Conservation (phyloP, 164 flowering plant genomes). For the Buxus sempervirens region DNA sequence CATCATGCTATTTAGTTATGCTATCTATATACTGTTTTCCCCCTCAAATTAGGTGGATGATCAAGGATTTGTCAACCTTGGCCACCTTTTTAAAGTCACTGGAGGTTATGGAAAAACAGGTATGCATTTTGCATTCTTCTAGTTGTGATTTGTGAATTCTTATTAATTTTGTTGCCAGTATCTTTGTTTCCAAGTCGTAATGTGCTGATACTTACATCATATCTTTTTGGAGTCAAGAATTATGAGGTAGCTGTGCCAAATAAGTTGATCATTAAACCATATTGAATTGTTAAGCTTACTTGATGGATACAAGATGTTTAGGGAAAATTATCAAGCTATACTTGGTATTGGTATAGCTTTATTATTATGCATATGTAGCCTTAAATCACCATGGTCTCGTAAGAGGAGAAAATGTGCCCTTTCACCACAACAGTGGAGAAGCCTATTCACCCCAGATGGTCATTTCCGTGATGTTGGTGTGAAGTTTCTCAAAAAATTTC, state of each 20-base stretch:
- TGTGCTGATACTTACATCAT: too few species aligned
- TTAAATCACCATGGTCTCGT: constrained; percentile 97
- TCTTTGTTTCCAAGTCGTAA: too few species aligned
- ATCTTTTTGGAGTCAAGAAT: too few species aligned
- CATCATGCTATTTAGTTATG: neutral
- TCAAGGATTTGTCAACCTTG: constrained; percentile 52
- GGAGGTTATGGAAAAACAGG: constrained; percentile 52
- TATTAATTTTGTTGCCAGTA: too few species aligned
- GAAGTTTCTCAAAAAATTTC: constrained; percentile 82
- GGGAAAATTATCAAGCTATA: too few species aligned
- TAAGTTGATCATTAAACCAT: too few species aligned
- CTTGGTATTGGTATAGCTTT: too few species aligned
- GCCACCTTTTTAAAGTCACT: constrained; percentile 53
- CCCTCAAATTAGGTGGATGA: constrained; percentile 44
- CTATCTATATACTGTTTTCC: neutral
- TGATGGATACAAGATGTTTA: too few species aligned
- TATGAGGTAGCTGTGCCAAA: too few species aligned
- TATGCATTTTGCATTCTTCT: constrained; percentile 16
- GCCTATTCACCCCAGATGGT: constrained; percentile 71
- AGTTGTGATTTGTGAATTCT: too few species aligned
- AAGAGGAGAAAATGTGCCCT: constrained; percentile 79
- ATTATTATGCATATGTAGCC: too few species aligned
- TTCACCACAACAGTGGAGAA: constrained; percentile 71
- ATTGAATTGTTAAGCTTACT: too few species aligned
- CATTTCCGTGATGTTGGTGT: constrained; percentile 75